phyloP scores from a whole-genome alignment of 1,284 basidiomycete genomes.

The Pseudozyma sp. region DNA sequence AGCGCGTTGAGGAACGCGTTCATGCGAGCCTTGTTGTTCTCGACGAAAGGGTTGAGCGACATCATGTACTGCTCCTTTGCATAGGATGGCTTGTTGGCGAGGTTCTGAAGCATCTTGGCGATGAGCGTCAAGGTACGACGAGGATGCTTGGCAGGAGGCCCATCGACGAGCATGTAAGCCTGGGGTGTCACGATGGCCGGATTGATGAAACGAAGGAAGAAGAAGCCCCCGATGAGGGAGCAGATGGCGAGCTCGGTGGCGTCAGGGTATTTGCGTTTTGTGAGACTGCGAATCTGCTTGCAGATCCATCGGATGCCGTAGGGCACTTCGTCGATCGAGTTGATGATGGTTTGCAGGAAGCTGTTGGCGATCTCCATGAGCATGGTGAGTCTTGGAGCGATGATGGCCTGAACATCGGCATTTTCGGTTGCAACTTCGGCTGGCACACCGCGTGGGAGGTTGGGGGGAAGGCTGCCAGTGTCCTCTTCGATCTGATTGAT shows the following conservation, averaged over 20 bases:
- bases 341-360: constrained; percentile 96
- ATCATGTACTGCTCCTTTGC: constrained; percentile 99
- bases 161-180: constrained; percentile 98
- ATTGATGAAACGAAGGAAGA: constrained; percentile 99
- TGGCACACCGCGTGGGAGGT: constrained; percentile 88
- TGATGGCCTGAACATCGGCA: constrained; percentile 94
- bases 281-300: constrained; percentile 96
- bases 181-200: constrained; percentile 99
- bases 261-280: constrained; percentile 97
- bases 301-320: constrained; percentile 99
- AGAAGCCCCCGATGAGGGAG: constrained; percentile 98
- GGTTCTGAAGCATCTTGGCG: constrained; percentile 99
- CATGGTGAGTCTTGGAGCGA: constrained; percentile 94
- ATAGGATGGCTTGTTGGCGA: constrained; percentile 98
- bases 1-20: constrained; percentile 95
- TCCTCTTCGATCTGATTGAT: constrained; percentile 93
- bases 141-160: constrained; percentile 95
- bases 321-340: constrained; percentile 95
- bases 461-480: constrained; percentile 86
- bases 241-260: constrained; percentile 97
- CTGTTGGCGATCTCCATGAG: constrained; percentile 99
- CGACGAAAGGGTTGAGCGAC: constrained; percentile 96
- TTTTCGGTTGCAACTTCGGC: constrained; percentile 94
- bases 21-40: constrained; percentile 96
- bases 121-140: constrained; percentile 95